These are phyloP conservation scores for Conringia planisiliqua DNA, from an alignment of 345 rosid genomes.

Conservation along the genomic window DNA sequence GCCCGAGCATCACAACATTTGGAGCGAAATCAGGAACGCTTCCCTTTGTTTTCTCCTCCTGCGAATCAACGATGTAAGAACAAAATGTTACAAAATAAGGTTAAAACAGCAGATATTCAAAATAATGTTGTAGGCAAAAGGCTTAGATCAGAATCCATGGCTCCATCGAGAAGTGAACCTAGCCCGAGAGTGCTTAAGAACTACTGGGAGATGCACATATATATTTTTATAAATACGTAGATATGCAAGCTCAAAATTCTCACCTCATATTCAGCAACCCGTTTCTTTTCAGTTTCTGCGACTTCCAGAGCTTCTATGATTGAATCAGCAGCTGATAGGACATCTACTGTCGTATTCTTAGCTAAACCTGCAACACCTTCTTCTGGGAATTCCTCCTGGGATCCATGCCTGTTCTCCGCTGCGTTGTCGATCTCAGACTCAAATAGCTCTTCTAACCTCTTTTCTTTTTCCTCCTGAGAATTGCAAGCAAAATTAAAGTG, in stretches of 20 bases:
- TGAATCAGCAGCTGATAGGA: conserved; percentile 73
- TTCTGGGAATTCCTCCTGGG: conserved; percentile 74
- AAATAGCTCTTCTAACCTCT: conserved; percentile 88
- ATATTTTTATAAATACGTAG: not conserved
- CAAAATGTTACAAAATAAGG: not conserved
- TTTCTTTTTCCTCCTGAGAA: conserved; percentile 93
- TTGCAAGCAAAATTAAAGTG: conserved; percentile 8
- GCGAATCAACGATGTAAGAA: conserved; percentile 18
- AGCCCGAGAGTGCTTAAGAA: not conserved
- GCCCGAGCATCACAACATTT: conserved; percentile 65
- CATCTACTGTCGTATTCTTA: conserved; percentile 76
- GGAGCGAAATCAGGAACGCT: conserved; percentile 54
- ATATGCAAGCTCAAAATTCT: not conserved
- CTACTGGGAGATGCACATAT: not conserved
- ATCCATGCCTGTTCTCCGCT: conserved; percentile 53
- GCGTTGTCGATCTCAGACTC: conserved; percentile 81
- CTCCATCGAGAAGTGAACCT: not conserved
- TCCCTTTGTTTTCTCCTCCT: conserved; percentile 76
- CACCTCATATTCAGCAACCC: conserved; percentile 74
- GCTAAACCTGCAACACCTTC: conserved; percentile 93
- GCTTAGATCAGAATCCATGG: not conserved
- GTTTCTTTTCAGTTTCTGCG: conserved; percentile 64
- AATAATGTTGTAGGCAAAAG: not conserved
- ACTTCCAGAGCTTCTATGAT: conserved; percentile 75
- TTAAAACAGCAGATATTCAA: not conserved